Percentiles rank a stretch among this genome's conserved stretches.
These are phyloP conservation scores for Termitomyces sp. DNA, from an alignment of 768 basidiomycete species.

Conservation along the genomic window DNA sequence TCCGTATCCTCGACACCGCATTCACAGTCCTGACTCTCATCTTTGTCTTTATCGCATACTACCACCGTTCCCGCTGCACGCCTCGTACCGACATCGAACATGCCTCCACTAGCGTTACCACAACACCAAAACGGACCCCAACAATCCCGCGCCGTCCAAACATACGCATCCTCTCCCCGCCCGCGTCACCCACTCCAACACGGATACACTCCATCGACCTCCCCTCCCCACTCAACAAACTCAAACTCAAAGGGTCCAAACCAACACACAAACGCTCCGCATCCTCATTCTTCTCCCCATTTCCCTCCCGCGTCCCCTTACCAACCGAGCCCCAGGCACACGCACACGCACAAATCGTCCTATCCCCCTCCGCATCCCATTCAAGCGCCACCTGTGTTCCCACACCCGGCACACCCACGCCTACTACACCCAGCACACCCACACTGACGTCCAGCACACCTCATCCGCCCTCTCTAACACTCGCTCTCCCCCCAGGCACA, in stretches of 20 bases:
- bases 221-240: too few species aligned
- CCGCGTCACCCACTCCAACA: not conserved
- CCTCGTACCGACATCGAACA: not conserved
- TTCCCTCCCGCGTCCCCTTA: not conserved
- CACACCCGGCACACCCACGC: not conserved
- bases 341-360: not conserved
- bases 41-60: not conserved
- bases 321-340: not conserved
- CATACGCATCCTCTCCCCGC: not conserved
- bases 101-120: not conserved
- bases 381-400: not conserved
- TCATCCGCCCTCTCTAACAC: not conserved
- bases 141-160: not conserved
- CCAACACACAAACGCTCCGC: too few species aligned
- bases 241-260: too few species aligned
- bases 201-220: too few species aligned
- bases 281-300: not conserved
- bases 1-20: conserved; percentile 3
- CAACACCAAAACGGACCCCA: not conserved
- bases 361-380: not conserved
- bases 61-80: not conserved
- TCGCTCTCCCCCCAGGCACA: conserved; percentile 1
- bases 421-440: not conserved
- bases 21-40: not conserved
- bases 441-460: not conserved